These are phyloP conservation scores for Platanthera zijinensis DNA, from an alignment of 106 monocot genomes.

Conservation along the genomic window DNA sequence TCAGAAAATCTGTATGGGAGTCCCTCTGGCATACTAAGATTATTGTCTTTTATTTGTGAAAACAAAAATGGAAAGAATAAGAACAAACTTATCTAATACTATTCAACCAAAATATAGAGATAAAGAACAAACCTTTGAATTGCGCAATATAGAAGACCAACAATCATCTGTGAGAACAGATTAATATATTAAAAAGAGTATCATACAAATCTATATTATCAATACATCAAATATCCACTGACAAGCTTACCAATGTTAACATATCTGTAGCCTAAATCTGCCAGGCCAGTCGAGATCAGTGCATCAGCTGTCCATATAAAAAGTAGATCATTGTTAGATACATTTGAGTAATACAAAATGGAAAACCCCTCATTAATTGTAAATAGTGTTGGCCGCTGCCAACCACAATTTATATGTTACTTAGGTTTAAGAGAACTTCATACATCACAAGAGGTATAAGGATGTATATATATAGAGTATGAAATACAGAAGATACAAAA, in stretches of 20 bases:
- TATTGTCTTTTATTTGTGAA: no score
- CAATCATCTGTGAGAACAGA: conserved; percentile 81
- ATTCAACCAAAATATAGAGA: background rate
- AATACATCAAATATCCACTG: conserved; percentile 1
- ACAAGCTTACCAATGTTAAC: conserved; percentile 67
- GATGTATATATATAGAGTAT: no score
- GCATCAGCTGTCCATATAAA: conserved; percentile 65
- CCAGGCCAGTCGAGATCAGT: conserved; percentile 76
- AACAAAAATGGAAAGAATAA: no score
- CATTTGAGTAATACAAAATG: background rate
- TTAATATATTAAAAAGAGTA: background rate
- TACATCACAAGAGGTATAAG: no score
- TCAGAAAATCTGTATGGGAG: background rate
- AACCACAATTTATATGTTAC: no score
- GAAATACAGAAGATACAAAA: no score
- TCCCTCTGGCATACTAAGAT: no score
- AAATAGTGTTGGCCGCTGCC: no score
- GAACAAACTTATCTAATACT: no score
- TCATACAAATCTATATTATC: background rate
- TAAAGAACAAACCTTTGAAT: conserved; percentile 36
- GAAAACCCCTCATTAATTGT: no score
- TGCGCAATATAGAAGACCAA: conserved; percentile 62
- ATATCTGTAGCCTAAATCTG: conserved; percentile 73
- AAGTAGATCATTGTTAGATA: background rate
- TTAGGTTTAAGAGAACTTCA: no score